A percentile compares a stretch with the other conserved stretches of the same genome.
phyloP scores from a whole-genome alignment of 768 basidiomycete species.

The Tubosaeta sp. region DNA sequence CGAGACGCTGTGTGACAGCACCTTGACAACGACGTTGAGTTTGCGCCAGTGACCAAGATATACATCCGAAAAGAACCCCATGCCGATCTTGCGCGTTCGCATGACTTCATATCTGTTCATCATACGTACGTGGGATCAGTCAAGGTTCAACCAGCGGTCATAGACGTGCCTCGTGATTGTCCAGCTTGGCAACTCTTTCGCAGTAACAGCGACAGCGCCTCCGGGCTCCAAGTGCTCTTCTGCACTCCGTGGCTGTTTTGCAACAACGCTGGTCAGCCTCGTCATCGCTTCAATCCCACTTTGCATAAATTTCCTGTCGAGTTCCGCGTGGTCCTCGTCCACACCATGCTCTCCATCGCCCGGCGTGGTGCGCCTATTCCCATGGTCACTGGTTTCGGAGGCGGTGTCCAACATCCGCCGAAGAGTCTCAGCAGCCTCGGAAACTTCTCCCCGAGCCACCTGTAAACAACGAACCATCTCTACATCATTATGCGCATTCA shows the following conservation, averaged over 20 bases:
- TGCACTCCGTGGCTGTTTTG: not conserved
- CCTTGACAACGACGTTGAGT: slow-evolving; percentile 66
- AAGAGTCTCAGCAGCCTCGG: slow-evolving; percentile 23
- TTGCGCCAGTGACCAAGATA: slow-evolving; percentile 73
- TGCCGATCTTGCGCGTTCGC: slow-evolving; percentile 61
- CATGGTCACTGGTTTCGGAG: not conserved
- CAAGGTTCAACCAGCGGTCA: not conserved
- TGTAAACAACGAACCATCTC: slow-evolving; percentile 23
- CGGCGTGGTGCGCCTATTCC: not conserved
- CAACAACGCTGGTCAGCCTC: slow-evolving; percentile 44
- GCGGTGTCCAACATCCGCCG: slow-evolving; percentile 11
- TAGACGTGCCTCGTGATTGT: slow-evolving; percentile 60
- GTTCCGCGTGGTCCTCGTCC: slow-evolving; percentile 2
- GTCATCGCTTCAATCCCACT: slow-evolving; percentile 67
- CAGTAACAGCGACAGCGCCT: not conserved
- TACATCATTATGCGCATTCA: slow-evolving; percentile 14
- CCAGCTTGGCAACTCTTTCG: slow-evolving; percentile 55
- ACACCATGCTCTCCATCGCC: not conserved
- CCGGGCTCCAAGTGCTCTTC: not conserved
- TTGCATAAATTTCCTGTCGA: slow-evolving; percentile 66
- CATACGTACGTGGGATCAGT: not conserved
- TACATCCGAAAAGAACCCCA: slow-evolving; percentile 75
- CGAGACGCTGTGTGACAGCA: slow-evolving; percentile 58
- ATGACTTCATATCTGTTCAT: slow-evolving; percentile 65
- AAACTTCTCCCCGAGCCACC: slow-evolving; percentile 19